A percentile compares a stretch with the other conserved stretches of the same genome.
Evolutionary conservation across 352 stramenopile genomes (phyloP).

Genomic region (Phytopythium cucurbitacearum): DNA sequence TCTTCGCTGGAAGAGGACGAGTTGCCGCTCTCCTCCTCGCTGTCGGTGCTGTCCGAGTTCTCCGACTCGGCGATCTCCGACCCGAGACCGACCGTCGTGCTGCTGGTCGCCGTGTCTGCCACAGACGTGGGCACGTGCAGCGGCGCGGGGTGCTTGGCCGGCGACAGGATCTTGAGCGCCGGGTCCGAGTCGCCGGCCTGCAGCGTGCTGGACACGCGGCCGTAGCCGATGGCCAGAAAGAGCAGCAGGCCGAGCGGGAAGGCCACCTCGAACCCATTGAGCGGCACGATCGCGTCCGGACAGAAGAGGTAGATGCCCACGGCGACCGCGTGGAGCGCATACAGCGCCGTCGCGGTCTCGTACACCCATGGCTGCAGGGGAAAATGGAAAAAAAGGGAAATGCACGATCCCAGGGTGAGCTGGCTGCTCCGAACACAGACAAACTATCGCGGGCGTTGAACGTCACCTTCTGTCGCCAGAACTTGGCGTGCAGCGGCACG

Average conservation of each 20-base stretch:
- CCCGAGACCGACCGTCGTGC: slow-evolving; percentile 34
- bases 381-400: not conserved
- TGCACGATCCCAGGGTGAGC: not conserved
- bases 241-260: slow-evolving; percentile 56
- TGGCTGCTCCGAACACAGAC: too few species aligned
- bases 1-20: slow-evolving; percentile 67
- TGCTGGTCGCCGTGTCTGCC: slow-evolving; percentile 14
- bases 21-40: slow-evolving; percentile 70
- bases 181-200: slow-evolving; percentile 52
- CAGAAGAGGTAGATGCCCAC: slow-evolving; percentile 50
- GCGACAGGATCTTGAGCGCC: slow-evolving; percentile 56
- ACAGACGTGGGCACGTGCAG: slow-evolving; percentile 12
- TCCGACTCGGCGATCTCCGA: slow-evolving; percentile 68
- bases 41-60: slow-evolving; percentile 75
- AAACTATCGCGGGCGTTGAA: not conserved
- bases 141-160: slow-evolving; percentile 27
- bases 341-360: slow-evolving; percentile 48
- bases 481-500: slow-evolving; percentile 64
- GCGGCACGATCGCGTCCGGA: slow-evolving; percentile 31
- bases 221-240: slow-evolving; percentile 71
- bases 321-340: slow-evolving; percentile 41
- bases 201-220: slow-evolving; percentile 67
- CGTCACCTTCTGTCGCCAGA: slow-evolving; percentile 64
- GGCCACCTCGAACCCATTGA: slow-evolving; percentile 68
- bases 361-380: slow-evolving; percentile 51